Evolutionary conservation across 2,329 filamentous ascomycete genomes (phyloP), one percentile per base, ranked within the genome.

Genomic region (Dactylellina cionopaga): DNA sequence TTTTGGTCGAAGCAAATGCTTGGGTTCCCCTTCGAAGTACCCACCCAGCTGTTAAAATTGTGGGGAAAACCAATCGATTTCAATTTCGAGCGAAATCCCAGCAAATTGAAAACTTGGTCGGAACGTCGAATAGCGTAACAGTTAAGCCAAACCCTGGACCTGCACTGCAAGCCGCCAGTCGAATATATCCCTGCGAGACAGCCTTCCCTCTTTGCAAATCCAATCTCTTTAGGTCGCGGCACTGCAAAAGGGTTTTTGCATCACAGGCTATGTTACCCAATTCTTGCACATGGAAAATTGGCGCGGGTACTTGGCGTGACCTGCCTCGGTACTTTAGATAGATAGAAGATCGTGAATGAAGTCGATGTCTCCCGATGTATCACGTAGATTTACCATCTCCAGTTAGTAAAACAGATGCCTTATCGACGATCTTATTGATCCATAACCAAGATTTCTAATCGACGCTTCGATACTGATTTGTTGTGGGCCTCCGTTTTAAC

Each of bases 201-300:
- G 19, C 22, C 15, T 55, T 55, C 51, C 33, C 15, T 39, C 43
- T 43, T n/a, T 66, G 62, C 33, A 35, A 47, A 47, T 47, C 60
- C 39, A 65, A 55, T 46, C 27, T 66, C 51, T 51, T 43, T 56
- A 19, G 51, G 35, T 39, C 41, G 10, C n/a, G n/a, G n/a, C 3
- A 9, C 24, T 15, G 41, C 49, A 56, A 22, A 55, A 47, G 33
- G 39, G 24, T n/a, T n/a, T n/a, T 39, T 25, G 37, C 35, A 58
- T 66, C 62, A 58, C 51, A 25, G 52, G 52, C 62, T 35, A 63
- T 31, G 46, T 15, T 63, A 31, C 58, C 58, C 58, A 63, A 46
- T 35, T 51, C 29, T 63, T 41, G 65, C 66, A 71, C 66, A 71
- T 71, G 66, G 66, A 29, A 71, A 63, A 31, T 22, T 54, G 33